A percentile compares a stretch with the other conserved stretches of the same genome.
Evolutionary conservation across 176 grass and related monocot species (phyloP).

Genomic region (Guadua angustifolia): DNA sequence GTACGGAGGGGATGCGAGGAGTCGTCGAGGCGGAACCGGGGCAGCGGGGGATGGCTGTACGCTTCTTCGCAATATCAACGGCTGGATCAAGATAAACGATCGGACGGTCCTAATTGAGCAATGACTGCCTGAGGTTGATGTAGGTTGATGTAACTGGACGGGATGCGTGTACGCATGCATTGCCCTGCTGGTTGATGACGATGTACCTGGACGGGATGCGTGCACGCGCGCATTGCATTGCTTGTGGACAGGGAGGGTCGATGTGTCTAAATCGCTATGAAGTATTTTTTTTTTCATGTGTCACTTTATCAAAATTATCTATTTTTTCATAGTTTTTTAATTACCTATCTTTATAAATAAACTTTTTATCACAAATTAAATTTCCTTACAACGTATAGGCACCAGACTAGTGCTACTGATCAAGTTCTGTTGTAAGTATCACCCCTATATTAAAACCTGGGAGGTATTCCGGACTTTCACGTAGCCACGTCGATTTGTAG

Average conservation of each 20-base stretch:
- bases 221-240: background rate
- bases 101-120: background rate
- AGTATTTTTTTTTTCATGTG: no score
- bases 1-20: background rate
- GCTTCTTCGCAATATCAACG: background rate
- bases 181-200: background rate
- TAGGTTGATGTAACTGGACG: background rate
- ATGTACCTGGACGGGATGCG: conserved; percentile 30
- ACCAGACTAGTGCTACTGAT: no score
- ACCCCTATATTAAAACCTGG: no score
- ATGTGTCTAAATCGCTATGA: background rate
- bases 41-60: background rate
- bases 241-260: background rate
- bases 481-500: no score
- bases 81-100: background rate
- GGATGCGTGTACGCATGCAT: background rate
- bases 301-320: no score
- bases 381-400: no score
- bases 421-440: no score
- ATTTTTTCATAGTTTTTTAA: no score
- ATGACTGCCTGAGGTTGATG: background rate
- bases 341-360: no score
- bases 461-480: no score
- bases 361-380: no score
- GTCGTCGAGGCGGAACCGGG: background rate